Percentiles rank a stretch among this genome's conserved stretches.
These are phyloP conservation scores for Oryza coarctata DNA, from an alignment of 176 grass and related monocot species.

Conservation along the genomic window DNA sequence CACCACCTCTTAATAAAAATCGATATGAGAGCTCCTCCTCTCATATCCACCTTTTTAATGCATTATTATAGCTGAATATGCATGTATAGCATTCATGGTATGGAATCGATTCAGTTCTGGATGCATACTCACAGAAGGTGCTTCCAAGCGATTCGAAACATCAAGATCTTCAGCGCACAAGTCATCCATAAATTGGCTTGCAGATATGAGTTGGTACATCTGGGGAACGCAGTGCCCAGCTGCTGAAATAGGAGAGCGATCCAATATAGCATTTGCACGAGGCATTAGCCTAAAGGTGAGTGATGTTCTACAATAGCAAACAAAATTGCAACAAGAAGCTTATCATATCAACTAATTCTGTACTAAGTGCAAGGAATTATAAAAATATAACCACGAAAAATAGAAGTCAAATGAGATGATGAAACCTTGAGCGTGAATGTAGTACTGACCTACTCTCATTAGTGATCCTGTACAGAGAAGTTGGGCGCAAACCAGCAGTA, in stretches of 20 bases:
- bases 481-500: slow-evolving; percentile 65
- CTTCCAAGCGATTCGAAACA: slow-evolving; percentile 52
- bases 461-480: slow-evolving; percentile 48
- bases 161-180: slow-evolving; percentile 51
- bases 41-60: too few species aligned
- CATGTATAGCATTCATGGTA: neutral
- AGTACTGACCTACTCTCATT: slow-evolving; percentile 39
- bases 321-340: neutral
- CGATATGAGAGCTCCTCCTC: too few species aligned
- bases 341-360: neutral
- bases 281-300: slow-evolving; percentile 82
- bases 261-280: slow-evolving; percentile 63
- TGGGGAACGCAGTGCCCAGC: slow-evolving; percentile 62
- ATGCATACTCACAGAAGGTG: slow-evolving; percentile 55
- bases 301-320: slow-evolving; percentile 53
- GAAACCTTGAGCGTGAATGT: slow-evolving; percentile 18
- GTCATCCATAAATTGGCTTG: slow-evolving; percentile 69
- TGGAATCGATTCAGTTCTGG: slow-evolving; percentile 17
- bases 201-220: slow-evolving; percentile 66
- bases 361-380: neutral
- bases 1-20: too few species aligned
- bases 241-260: slow-evolving; percentile 69
- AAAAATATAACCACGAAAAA: neutral
- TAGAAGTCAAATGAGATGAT: slow-evolving; percentile 2
- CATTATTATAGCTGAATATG: too few species aligned